Base-by-base conservation (phyloP, 495 filamentous ascomycete genomes). In the Aspergillus conjunctus region DNA sequence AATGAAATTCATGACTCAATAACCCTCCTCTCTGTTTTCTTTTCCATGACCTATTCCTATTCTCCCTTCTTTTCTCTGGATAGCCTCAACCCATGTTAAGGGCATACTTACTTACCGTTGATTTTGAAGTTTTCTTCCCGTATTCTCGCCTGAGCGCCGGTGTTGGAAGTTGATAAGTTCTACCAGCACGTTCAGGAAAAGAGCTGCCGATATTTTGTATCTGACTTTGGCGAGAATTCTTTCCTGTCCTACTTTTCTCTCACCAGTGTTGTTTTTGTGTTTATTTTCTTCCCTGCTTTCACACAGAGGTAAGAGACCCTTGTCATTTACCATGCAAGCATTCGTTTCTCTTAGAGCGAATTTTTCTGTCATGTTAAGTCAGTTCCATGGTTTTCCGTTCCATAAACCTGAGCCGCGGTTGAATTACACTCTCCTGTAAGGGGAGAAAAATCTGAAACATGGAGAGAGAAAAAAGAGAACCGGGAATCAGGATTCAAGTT, bases 1-100 rank as follows among this genome's bases (percentile, higher is more conserved):
- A 66, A 72, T 59, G 71, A 69, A 56, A 56, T 53, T 65, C 54
- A 63, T 59, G 50, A 58, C 34, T 17, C 51, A 49, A 45, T 22
- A 58, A 46, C 34, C 34, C 32, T 41, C 31, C 53, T 26, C 9
- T 21, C 21, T 8, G 15, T 54, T 53, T 54, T 18, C 9, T 20
- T 41, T 54, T 54, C n/a, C 15, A 18, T 41, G 6, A 14, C 17
- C 20, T 30, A 17, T 31, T 8, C 30, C 46, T 60, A 20, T 52
- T 34, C 12, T 26, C 26, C 26, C 5, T 51, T 61, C 55, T 33
- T 56, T 51, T 54, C 60, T 58, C 26, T 52, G 37, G 37, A 41
- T 41, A 41, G 5, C 37, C 37, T 11, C 15, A n/a, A 32, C 30
- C 8, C 12, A 52, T 52, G 50, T 52, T 18, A 33, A 3, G 37